Conservation (phyloP, 1,139 yeast genomes). For the Lodderomyces parapsilosis region DNA sequence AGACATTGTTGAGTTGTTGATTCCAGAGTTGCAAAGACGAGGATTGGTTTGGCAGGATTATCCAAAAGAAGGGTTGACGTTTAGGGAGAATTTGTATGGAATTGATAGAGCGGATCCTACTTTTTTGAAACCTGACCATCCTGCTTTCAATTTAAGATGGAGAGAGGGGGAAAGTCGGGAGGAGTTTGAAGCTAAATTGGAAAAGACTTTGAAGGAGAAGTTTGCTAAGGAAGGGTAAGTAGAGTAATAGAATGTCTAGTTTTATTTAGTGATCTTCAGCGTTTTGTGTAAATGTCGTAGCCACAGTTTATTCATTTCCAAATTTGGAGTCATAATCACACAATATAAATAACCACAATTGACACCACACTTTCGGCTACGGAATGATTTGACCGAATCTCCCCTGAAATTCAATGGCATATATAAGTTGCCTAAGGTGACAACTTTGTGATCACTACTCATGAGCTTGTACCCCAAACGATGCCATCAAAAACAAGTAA, state of each 20-base stretch:
- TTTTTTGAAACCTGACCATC: constrained; percentile 26
- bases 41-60: constrained; percentile 29
- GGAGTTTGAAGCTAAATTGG: constrained; percentile 28
- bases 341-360: background rate
- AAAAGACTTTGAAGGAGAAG: constrained; percentile 16
- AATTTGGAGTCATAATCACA: background rate
- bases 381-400: background rate
- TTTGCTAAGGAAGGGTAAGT: constrained; percentile 7
- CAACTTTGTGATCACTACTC: background rate
- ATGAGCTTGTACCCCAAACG: background rate
- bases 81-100: constrained; percentile 25
- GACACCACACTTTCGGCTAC: constrained; percentile 2
- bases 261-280: too few relatives aligned
- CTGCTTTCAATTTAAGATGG: constrained; percentile 41
- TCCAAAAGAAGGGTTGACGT: constrained; percentile 22
- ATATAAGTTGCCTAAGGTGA: background rate
- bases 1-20: constrained; percentile 23
- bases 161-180: constrained; percentile 30
- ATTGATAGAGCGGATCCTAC: constrained; percentile 17
- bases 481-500: constrained; percentile 17
- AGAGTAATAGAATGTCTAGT: too few relatives aligned
- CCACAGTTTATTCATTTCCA: constrained; percentile 6
- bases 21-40: constrained; percentile 25
- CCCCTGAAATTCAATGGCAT: background rate
- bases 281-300: constrained; percentile 5